Evolutionary conservation across 768 basidiomycete species (phyloP), one percentile per base, ranked within the genome.

Genomic region (Paxillus ammoniavirescens): DNA sequence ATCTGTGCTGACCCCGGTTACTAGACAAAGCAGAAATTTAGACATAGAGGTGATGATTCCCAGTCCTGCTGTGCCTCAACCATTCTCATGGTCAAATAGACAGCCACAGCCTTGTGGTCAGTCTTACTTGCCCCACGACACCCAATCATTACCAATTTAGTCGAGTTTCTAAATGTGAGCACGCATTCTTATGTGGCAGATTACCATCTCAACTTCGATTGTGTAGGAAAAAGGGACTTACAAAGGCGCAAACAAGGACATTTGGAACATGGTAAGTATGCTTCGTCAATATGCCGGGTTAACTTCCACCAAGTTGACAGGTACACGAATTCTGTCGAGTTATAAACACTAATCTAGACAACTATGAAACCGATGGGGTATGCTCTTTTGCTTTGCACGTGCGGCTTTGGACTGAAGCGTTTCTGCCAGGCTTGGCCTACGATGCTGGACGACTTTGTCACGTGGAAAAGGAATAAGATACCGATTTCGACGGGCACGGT

Each of bases 171-270:
- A 53, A 73, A 64, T 43, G 91, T 90, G 58, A 58, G 56, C 8
- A 77, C 69, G 5, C 13, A 2, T 31, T 3, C 21, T 18, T 36
- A 14, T 28, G 43, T 38, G 41, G 50, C 40, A 31, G 35, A 5
- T 28, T 37, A 30, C 30, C 30, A 18, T 43, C 10, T 44, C 40
- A 8, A 47, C 23, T 8, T 13, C 36, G 10, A 36, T 49, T 52
- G 6, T 26, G 26, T 26, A 76, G 72, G 72, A 81, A 47, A 75
- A 69, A 55, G 80, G 78, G 7, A 77, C 73, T 4, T 91, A 89
- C 71, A 91, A 86, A 63, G 87, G 85, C 0, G 82, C 84, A 13
- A 93, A 91, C 68, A 89, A 89, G 63, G 91, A 94, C 70, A 71
- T 92, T 8, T 94, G 91, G 91, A 80, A 70, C 52, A 93, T 93